Base-by-base conservation (phyloP, 768 basidiomycete species). In the Boletus subcaerulescens region DNA sequence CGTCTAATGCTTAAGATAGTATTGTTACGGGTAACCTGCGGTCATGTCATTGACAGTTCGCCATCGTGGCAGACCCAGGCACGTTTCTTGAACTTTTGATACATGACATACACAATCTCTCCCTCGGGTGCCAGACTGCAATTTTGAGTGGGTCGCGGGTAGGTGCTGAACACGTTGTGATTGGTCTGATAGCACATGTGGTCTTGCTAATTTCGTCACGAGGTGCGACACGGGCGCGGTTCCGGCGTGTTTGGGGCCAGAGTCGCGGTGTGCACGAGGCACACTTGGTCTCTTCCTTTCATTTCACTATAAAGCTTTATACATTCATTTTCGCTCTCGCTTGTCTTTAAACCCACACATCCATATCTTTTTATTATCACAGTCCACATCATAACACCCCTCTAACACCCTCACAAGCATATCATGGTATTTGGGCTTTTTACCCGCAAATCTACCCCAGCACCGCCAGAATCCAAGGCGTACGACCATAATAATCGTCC, bases 401-500 rank as follows among this genome's bases (percentile, higher is more conserved):
- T n/a, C 46, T 17, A 26, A 38, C 17, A 9, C 15, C 20, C 32
- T 15, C 29, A 29, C 26, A 12, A 3, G 12, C 3, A 18, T 6
- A 36, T 15, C 51, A 77, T 76, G 74, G 73, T 77, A 36, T 78
- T 79, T 57, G 65, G 73, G 3, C 70, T 79, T 45, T 76, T 79
- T 53, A 45, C 67, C 11, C 70, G 74, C 56, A 80, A 73, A 49
- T 65, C 64, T 5, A 48, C 54, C 17, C 11, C 57, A 5, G 49
- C 63, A 44, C 45, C 60, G 6, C 36, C 48, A 20, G 55, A 52
- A 2, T 8, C 42, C 7, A 56, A 24, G 47, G 39, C 59, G 11
- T 40, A 32, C 41, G 50, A 53, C 31, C 54, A 54, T 13, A 35
- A 17, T 24, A 41, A 60, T 8, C 80, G 81, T 63, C 74, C 80